Base-by-base conservation (phyloP, 2,329 filamentous ascomycete species). In the Xylaria sp. region DNA sequence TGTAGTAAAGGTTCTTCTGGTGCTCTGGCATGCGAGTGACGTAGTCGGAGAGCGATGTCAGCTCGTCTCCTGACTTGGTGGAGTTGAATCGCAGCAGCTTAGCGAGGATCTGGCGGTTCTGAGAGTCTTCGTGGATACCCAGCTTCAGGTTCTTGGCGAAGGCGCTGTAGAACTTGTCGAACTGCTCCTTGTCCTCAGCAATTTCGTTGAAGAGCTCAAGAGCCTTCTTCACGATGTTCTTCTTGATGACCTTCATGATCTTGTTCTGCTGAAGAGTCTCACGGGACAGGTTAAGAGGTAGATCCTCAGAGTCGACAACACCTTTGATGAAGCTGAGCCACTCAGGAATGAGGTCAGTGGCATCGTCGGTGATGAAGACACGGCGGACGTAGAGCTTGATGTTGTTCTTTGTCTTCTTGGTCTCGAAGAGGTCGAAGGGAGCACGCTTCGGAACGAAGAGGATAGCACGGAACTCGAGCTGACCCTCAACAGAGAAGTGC, bases 201-300 rank as follows among this genome's bases (percentile, higher is more conserved):
- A 99, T 99, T 88, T 99, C 96, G 78, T 90, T 89, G 92, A 99
- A 99, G 82, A 99, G 93, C 89, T 99, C 96, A 74, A 99, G 93
- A 73, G 93, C 93, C 93, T 99, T 99, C 94, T 98, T 99, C 89
- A 99, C 94, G 74, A 99, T 97, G 91, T 99, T 99, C 94, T 99
- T 99, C 91, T 96, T 97, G 90, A 98, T 98, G 83, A 98, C 96
- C 92, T 98, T 98, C 96, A 98, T 98, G 89, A 99, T 99, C 94
- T 98, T 98, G 92, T 98, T 99, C 89, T 98, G 96, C 87, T 99
- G 96, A 57, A 99, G 93, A 66, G 95, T 98, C 91, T 99, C 96
- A 92, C 96, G 96, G 79, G 96, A 98, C 86, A 99, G 85, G 90
- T 99, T 99, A 83, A 99, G 92, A 77, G 96, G 96, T 71, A 99